Conservation (phyloP, 208 protist species). For the Acanthamoeba healyi region DNA sequence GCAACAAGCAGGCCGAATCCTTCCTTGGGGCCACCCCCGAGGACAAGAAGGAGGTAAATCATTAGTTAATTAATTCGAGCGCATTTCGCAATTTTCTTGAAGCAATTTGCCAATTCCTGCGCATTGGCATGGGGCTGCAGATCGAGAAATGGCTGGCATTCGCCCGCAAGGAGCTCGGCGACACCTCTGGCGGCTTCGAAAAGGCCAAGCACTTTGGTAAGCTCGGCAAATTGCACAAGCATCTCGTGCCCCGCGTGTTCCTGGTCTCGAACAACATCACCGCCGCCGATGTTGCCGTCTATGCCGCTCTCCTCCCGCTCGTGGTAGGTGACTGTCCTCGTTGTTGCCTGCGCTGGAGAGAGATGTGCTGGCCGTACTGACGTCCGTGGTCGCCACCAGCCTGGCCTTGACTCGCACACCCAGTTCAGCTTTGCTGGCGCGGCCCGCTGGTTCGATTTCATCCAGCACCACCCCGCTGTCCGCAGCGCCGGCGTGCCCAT, state of each 20-base stretch:
- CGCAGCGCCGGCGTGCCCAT: neutral
- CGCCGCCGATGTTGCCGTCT: slow-evolving; percentile 65
- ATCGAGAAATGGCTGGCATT: slow-evolving; percentile 73
- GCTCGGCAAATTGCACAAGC: slow-evolving; percentile 66
- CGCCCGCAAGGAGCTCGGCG: slow-evolving; percentile 39
- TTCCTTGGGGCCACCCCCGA: slow-evolving; percentile 32
- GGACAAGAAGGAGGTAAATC: slow-evolving; percentile 62
- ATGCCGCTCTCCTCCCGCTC: slow-evolving; percentile 55
- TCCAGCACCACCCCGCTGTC: slow-evolving; percentile 68
- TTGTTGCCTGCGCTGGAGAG: no score
- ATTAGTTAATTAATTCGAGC: neutral
- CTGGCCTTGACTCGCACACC: slow-evolving; percentile 3
- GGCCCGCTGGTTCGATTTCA: slow-evolving; percentile 71
- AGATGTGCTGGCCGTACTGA: neutral
- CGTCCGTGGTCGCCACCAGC: neutral
- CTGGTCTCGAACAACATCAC: slow-evolving; percentile 58
- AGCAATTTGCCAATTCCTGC: no score
- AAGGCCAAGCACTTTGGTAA: slow-evolving; percentile 49
- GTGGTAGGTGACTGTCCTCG: no score
- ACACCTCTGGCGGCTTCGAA: slow-evolving; percentile 44
- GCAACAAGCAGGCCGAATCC: slow-evolving; percentile 11
- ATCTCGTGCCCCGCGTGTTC: slow-evolving; percentile 52
- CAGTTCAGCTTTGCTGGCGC: slow-evolving; percentile 60
- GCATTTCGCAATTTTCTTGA: neutral
- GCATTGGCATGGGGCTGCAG: no score